phyloP scores from a whole-genome alignment of 805 yeast species.

The Teunomyces funiuensis region DNA sequence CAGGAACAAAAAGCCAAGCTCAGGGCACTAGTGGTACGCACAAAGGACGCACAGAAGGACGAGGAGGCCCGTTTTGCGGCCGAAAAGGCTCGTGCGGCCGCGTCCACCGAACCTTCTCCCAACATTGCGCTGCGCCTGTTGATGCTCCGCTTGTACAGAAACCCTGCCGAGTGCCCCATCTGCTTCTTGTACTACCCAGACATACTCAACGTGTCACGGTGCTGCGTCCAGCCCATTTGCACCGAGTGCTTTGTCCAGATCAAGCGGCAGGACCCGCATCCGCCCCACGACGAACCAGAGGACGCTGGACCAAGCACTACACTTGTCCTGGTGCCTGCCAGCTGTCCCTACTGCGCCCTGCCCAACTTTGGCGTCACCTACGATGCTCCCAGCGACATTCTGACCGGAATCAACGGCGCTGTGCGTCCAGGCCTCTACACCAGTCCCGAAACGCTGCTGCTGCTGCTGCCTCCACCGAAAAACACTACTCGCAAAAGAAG shows the following conservation, averaged over 20 bases:
- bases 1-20: conserved; percentile 49
- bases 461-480: conserved; percentile 4
- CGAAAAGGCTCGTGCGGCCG: conserved; percentile 16
- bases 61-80: conserved; percentile 37
- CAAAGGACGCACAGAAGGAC: conserved; percentile 30
- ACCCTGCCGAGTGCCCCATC: conserved; percentile 86
- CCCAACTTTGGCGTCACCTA: conserved; percentile 82
- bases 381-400: conserved; percentile 55
- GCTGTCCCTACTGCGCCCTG: conserved; percentile 92
- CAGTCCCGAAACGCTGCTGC: conserved; percentile 7
- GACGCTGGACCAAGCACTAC: no score
- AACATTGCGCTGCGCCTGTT: conserved; percentile 44
- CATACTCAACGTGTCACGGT: conserved; percentile 73
- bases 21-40: conserved; percentile 34
- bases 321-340: conserved; percentile 81
- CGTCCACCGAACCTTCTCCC: conserved; percentile 8
- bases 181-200: conserved; percentile 87
- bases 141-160: conserved; percentile 59
- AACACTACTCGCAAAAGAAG: conserved; percentile 19
- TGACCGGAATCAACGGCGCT: conserved; percentile 58
- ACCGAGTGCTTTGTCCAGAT: conserved; percentile 97
- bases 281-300: conserved; percentile 78
- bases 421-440: conserved; percentile 20
- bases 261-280: conserved; percentile 88
- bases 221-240: conserved; percentile 93